Base-by-base conservation (phyloP, 129 eudicot species). In the Mikania micrantha region DNA sequence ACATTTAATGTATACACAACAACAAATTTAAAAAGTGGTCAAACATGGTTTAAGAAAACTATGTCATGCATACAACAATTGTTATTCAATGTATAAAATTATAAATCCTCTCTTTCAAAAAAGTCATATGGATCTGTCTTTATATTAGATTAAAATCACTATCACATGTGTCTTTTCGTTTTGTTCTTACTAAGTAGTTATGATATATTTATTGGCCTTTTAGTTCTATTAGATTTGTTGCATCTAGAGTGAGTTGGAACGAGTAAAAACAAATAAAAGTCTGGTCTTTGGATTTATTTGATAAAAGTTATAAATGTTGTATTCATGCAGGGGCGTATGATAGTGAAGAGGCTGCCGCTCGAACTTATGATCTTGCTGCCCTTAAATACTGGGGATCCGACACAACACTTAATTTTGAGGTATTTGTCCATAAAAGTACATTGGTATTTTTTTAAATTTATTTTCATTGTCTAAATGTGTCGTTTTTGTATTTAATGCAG, bases 351-450 rank as follows among this genome's bases (percentile, higher is more conserved):
- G 88, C 81, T 50, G 99, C 99, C 11, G 99, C 95, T 49, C 93
- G 82, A n/a, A 87, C 95, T 45, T 94, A 87, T 27, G 99, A 94
- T 82, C 89, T 94, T 58, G 99, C 99, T n/a, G 99, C 99, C 44
- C 85, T 94, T 11, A 94, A 94, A 69, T 94, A 89, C 27, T 94
- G 97, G 99, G 99, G 99, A 13, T 77, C 95, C 2, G 60, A 67
- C 22, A 81, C 88, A 8, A 79, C 81, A 16, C 91, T 94, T 11
- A 94, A 94, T 79, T 94, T 94, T 70, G 80, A 86, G 91, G 99
- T 94, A 74, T n/a, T 7, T 41, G 4, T 7, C 28, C 59, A 12
- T 9, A 56, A 8, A 31, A 19, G n/a, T n/a, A n/a, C n/a, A n/a
- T n/a, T n/a, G n/a, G n/a, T n/a, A n/a, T n/a, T n/a, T n/a, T n/a